Evolutionary conservation across 2,329 filamentous ascomycete genomes (phyloP), one percentile per base, ranked within the genome.

Genomic region (Verticillium alfalfae): DNA sequence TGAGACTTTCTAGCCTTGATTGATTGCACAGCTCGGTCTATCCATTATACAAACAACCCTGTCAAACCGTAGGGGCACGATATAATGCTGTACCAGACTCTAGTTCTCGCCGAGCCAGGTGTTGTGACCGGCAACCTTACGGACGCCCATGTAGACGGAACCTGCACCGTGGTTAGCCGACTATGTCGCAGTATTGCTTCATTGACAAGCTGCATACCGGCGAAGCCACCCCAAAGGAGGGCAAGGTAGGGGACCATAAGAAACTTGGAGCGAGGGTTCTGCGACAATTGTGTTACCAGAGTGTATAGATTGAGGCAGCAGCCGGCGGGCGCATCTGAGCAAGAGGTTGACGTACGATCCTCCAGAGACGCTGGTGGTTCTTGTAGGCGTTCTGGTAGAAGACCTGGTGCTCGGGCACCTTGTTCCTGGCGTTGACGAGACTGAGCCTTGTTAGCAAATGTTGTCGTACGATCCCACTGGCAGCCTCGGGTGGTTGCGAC

Each of bases 61-160:
- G n/a, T 15, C 34, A n/a, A 38, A 10, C 13, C 22, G 9, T n/a
- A n/a, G 26, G 7, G n/a, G 22, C 37, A 22, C 26, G 34, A 58
- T 12, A 18, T 13, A 18, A 5, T 22, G 9, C 26, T 34, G 12
- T 58, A 68, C 72, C 18, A 52, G n/a, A 22, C 22, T 18, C 45
- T 82, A 86, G 67, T 78, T 72, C 76, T 84, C 82, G 72, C 82
- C 78, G 70, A 86, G 91, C 87, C 88, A 93, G 65, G 88, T 91
- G 85, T 92, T 93, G 83, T 93, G 86, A 71, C 91, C 91, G 66
- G 88, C 73, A 66, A 90, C 79, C 80, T 90, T 87, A 74, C 91
- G 89, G 75, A 82, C 79, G 80, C 90, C 88, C 80, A 88, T 89
- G 81, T 90, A 94, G 78, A 91, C 79, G 67, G 78, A 73, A 60